Evolutionary conservation across 2,329 filamentous ascomycete genomes (phyloP), one percentile per base, ranked within the genome.

Genomic region (Colletotrichum noveboracense): DNA sequence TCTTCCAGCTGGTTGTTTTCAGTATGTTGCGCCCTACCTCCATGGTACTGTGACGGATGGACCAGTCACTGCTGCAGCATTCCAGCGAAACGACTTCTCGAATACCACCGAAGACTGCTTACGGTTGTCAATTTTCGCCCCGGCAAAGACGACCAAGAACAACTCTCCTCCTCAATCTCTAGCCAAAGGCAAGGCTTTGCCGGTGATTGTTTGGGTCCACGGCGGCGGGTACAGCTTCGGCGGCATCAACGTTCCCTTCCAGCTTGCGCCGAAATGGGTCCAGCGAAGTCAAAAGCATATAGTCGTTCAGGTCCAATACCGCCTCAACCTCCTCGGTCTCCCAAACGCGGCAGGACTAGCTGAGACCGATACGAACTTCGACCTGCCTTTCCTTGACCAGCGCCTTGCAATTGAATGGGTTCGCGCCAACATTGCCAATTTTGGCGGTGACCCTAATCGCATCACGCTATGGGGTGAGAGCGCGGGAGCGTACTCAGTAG

Each of bases 401-500:
- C 86, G 88, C 3, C 76, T 83, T 3, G 88, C 87, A 0, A 81
- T 90, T 1, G 86, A 89, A 79, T 90, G 88, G 88, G 78, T 89
- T 0, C 83, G 82, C 7, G 81, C 85, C 61, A 89, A 90, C 77
- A 86, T 89, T 58, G 82, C 79, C 10, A 78, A 77, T 1, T 90
- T 90, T 77, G 87, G 87, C 62, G 89, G 89, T 30, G 84, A 88
- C 71, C 78, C 83, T 2, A 61, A 74, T 13, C 80, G 80, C 10
- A 88, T 89, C 73, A 82, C 83, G 1, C 81, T 88, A 21, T 83
- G 83, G 34, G 88, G 88, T 7, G 81, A 85, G 10, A 87, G 85
- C 66, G 87, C 87, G 3, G 87, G 87, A 6, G 85, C 86, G 0
- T 87, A 87, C 76, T 30, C 58, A 13, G 58, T 61, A 14, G 58